Evolutionary conservation across 768 basidiomycete genomes (phyloP), one percentile per base, ranked within the genome.

Genomic region (Psilocybe tampanensis): DNA sequence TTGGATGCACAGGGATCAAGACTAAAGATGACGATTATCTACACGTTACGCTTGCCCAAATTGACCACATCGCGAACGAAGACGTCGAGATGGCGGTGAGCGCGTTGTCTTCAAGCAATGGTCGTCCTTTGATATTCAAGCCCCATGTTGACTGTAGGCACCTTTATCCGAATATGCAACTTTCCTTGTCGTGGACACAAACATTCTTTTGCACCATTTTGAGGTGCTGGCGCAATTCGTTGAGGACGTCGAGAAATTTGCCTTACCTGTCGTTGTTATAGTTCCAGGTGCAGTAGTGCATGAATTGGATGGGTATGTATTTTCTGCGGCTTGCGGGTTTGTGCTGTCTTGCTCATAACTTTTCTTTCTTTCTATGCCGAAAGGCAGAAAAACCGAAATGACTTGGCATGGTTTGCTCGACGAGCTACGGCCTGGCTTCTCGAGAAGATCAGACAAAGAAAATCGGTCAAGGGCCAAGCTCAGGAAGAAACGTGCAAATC

Each of bases 31-130:
- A 69, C 52, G 60, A 61, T 21, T 68, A 73, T 58, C 63, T 75
- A 33, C 68, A 75, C 58, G 68, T 74, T 21, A 84, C 84, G 4
- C 74, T 87, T 13, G 72, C 73, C 62, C 74, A 73, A 45, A 81
- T 88, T 62, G 80, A 84, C 50, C 69, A 81, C 61, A 74, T 84
- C 42, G 81, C 82, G 33, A 86, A 86, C 63, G 74, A 79, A 64
- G 89, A 90, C 76, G 81, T 90, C 13, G 88, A 90, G 62, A 89
- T 89, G 88, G 80, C 81, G 76, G 89, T 87, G 64, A 63, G 80
- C 62, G 18, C 47, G 7, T 32, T 53, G 29, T 24, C 5, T 22
- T 32, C 41, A 15, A 15, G 36, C 22, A 54, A 42, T 53, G 36
- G 24, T 49, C 42, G 19, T 42, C 36, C 55, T 41, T 56, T 32